phyloP scores from a whole-genome alignment of 176 grass and related monocot genomes.

The Phoenix dactylifera region DNA sequence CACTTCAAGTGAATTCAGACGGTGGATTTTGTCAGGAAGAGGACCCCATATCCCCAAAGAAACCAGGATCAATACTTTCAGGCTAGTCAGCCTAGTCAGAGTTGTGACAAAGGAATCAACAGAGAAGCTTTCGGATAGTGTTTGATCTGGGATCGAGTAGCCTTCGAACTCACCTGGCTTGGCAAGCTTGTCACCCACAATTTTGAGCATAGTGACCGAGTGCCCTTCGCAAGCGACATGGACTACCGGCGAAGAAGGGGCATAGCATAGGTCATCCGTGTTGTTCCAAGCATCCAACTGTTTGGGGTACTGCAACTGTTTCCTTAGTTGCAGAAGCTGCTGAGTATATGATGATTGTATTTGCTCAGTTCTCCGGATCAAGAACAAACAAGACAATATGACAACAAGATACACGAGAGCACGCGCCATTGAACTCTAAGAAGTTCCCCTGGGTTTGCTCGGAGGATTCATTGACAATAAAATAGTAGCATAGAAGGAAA shows the following conservation, averaged over 20 bases:
- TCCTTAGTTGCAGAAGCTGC: slow-evolving; percentile 73
- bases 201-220: slow-evolving; percentile 60
- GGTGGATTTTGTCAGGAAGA: slow-evolving; percentile 85
- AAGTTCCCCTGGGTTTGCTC: background rate
- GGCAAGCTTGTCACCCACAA: slow-evolving; percentile 62
- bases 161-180: slow-evolving; percentile 52
- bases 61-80: slow-evolving; percentile 73
- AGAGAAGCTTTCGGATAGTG: slow-evolving; percentile 61
- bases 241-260: slow-evolving; percentile 29
- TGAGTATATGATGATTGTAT: slow-evolving; percentile 53
- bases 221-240: slow-evolving; percentile 44
- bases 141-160: slow-evolving; percentile 43
- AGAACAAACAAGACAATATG: slow-evolving; percentile 43
- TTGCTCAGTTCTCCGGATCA: slow-evolving; percentile 39
- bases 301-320: slow-evolving; percentile 75
- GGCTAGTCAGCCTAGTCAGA: slow-evolving; percentile 46
- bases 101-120: slow-evolving; percentile 87
- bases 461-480: too few species aligned
- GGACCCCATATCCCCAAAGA: slow-evolving; percentile 93
- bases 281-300: slow-evolving; percentile 54
- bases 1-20: slow-evolving; percentile 68
- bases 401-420: slow-evolving; percentile 23
- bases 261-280: slow-evolving; percentile 46
- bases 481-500: too few species aligned
- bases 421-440: slow-evolving; percentile 36